phyloP scores from a whole-genome alignment of 2,329 filamentous ascomycete species.

The Trichothecium sympodiale region DNA sequence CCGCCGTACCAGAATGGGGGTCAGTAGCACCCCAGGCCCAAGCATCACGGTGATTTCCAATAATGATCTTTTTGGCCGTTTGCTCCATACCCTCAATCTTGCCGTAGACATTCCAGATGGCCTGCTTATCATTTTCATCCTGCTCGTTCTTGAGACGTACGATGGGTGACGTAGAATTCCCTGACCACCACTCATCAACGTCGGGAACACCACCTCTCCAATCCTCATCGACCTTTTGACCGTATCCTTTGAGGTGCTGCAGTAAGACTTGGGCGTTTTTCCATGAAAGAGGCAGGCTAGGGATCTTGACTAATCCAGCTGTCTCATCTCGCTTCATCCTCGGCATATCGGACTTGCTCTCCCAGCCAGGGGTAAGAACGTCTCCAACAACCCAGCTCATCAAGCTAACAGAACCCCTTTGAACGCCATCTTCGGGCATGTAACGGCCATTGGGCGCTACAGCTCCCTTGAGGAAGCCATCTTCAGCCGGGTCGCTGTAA shows the following conservation, averaged over 20 bases:
- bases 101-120: constrained; percentile 87
- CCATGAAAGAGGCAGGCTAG: constrained; percentile 84
- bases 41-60: constrained; percentile 88
- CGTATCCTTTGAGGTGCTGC: constrained; percentile 63
- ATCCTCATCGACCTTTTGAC: constrained; percentile 52
- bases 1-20: constrained; percentile 77
- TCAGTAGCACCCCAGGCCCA: constrained; percentile 84
- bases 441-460: constrained; percentile 67
- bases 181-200: constrained; percentile 74
- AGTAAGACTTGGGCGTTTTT: constrained; percentile 75
- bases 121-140: constrained; percentile 70
- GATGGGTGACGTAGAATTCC: constrained; percentile 60
- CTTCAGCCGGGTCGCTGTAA: constrained; percentile 81
- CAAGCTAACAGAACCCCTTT: constrained; percentile 70
- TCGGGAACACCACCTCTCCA: constrained; percentile 74
- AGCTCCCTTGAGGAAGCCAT: constrained; percentile 65
- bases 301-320: constrained; percentile 67
- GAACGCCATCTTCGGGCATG: constrained; percentile 73
- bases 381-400: constrained; percentile 81
- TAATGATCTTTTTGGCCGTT: constrained; percentile 68
- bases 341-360: constrained; percentile 54
- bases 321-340: constrained; percentile 61
- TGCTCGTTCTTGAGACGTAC: constrained; percentile 80
- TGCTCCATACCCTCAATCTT: constrained; percentile 78
- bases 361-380: constrained; percentile 81